These are phyloP conservation scores for Petasospora rhodanensis DNA, from an alignment of 1,139 yeast genomes.

Conservation along the genomic window DNA sequence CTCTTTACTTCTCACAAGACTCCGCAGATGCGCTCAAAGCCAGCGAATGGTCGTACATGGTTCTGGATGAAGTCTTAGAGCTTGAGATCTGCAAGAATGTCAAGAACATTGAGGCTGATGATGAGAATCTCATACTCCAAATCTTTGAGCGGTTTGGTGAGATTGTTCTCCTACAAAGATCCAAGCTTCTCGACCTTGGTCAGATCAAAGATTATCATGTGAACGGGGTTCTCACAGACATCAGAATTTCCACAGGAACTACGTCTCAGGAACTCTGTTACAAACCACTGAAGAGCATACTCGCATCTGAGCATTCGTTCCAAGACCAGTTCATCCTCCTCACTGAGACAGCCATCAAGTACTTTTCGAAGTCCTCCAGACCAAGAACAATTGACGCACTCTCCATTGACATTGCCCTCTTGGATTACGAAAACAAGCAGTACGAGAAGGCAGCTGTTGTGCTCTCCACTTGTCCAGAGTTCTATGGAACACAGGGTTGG, in stretches of 20 bases:
- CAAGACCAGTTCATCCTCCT: constrained; percentile 27
- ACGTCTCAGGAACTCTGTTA: constrained; percentile 4
- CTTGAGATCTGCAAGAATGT: constrained; percentile 16
- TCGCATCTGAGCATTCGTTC: constrained; percentile 23
- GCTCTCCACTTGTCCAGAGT: constrained; percentile 62
- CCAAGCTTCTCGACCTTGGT: constrained; percentile 39
- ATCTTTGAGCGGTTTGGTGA: constrained; percentile 43
- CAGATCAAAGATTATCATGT: constrained; percentile 32
- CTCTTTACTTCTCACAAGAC: constrained; percentile 22
- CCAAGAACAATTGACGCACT: constrained; percentile 67
- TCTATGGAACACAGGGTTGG: constrained; percentile 72
- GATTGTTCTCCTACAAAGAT: constrained; percentile 40
- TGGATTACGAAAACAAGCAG: constrained; percentile 55
- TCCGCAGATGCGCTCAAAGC: constrained; percentile 1
- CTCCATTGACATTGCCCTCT: constrained; percentile 75
- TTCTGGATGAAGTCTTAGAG: constrained; percentile 18
- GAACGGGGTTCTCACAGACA: constrained; percentile 40
- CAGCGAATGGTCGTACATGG: constrained; percentile 22
- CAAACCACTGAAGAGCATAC: constrained; percentile 14
- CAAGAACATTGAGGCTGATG: constrained; percentile 8
- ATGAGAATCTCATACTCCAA: constrained; percentile 8
- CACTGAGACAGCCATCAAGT: constrained; percentile 29
- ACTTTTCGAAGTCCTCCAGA: constrained; percentile 25
- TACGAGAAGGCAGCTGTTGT: constrained; percentile 59
- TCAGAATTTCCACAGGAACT: constrained; percentile 14